Conservation (phyloP, 805 yeast genomes). For the Cyberlindnera maritima region DNA sequence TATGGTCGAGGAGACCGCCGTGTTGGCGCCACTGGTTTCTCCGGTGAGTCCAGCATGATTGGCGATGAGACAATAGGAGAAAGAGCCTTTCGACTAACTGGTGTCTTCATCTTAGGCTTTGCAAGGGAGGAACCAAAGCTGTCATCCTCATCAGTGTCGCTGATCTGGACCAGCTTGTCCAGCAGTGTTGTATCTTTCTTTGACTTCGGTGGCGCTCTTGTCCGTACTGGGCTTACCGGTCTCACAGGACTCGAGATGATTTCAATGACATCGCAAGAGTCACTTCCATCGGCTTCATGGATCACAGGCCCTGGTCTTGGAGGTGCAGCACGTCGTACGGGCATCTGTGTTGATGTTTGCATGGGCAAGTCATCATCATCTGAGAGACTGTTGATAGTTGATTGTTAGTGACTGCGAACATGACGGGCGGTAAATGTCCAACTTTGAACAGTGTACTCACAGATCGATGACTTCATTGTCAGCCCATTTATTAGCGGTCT, state of each 20-base stretch:
- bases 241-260: neutral
- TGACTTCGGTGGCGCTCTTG: neutral
- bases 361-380: slow-evolving; percentile 6
- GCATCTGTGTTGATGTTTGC: slow-evolving; percentile 9
- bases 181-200: neutral
- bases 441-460: slow-evolving; percentile 1
- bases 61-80: too few species aligned
- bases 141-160: slow-evolving; percentile 1
- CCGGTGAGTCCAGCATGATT: too few species aligned
- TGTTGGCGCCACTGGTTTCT: too few species aligned
- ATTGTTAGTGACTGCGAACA: neutral
- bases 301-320: neutral
- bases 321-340: too few species aligned
- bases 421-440: neutral
- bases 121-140: neutral
- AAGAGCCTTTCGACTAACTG: too few species aligned
- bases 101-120: neutral
- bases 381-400: slow-evolving; percentile 1
- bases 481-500: too few species aligned
- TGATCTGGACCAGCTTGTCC: neutral
- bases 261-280: neutral
- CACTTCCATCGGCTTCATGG: neutral
- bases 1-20: too few species aligned
- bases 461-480: slow-evolving; percentile 14
- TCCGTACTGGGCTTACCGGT: neutral